Percentiles rank a stretch among this genome's conserved stretches.
Conservation (phyloP, 371 early-diverging fungal species). For the Zychaea mexicana region DNA sequence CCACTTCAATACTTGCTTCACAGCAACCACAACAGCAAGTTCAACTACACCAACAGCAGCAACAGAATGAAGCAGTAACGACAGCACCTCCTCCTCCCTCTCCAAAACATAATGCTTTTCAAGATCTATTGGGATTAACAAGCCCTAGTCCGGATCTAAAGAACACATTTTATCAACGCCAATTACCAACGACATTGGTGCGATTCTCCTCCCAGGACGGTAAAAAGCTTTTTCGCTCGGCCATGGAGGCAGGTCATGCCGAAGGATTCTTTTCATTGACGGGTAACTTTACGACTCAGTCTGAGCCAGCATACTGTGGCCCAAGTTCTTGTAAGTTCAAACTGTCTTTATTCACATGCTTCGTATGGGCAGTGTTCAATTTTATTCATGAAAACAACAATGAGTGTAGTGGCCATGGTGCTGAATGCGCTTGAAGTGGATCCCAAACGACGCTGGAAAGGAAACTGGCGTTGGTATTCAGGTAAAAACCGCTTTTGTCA, state of each 20-base stretch:
- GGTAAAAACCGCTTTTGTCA: slow-evolving; percentile 30
- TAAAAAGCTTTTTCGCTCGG: slow-evolving; percentile 76
- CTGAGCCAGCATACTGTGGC: slow-evolving; percentile 78
- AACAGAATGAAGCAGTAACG: too few relatives aligned
- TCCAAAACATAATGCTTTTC: slow-evolving; percentile 13
- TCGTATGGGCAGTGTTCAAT: too few relatives aligned
- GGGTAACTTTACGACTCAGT: slow-evolving; percentile 90
- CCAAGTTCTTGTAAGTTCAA: slow-evolving; percentile 55
- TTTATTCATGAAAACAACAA: too few relatives aligned
- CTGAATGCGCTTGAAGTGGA: slow-evolving; percentile 91
- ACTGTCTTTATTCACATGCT: slow-evolving; percentile 5
- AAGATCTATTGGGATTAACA: slow-evolving; percentile 22
- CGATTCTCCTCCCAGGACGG: slow-evolving; percentile 84
- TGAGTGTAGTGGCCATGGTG: slow-evolving; percentile 87
- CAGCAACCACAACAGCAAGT: not conserved
- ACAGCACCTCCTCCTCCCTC: too few relatives aligned
- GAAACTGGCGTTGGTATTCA: slow-evolving; percentile 87
- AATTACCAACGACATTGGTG: slow-evolving; percentile 70
- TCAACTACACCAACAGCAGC: not conserved
- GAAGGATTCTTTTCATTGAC: slow-evolving; percentile 88
- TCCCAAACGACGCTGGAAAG: slow-evolving; percentile 88
- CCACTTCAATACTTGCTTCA: not conserved
- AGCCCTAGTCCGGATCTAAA: slow-evolving; percentile 39
- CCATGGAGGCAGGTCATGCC: slow-evolving; percentile 75
- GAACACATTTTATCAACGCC: slow-evolving; percentile 78